Percentiles rank a stretch among this genome's conserved stretches.
phyloP scores from a whole-genome alignment of 2,329 filamentous ascomycete species.

The Aureobasidium lini region DNA sequence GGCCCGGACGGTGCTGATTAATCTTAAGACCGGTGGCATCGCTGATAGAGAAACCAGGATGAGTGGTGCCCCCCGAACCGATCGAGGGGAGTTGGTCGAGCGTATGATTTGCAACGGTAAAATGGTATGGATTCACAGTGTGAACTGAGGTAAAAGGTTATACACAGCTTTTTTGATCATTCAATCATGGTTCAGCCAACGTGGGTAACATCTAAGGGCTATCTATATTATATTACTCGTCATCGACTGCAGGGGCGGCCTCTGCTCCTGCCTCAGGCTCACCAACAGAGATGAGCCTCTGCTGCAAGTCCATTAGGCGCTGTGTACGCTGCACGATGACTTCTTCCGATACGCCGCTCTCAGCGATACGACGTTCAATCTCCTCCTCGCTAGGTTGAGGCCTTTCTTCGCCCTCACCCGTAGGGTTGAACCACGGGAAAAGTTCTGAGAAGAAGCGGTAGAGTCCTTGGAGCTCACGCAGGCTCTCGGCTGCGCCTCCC shows the following conservation, averaged over 20 bases:
- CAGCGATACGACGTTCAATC: constrained; percentile 22
- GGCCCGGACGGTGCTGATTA: background rate
- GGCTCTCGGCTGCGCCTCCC: constrained; percentile 18
- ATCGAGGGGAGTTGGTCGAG: no score
- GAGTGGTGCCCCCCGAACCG: no score
- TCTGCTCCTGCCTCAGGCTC: background rate
- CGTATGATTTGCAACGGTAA: no score
- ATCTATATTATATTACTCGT: background rate
- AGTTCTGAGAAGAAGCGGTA: constrained; percentile 24
- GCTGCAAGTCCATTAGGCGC: constrained; percentile 23
- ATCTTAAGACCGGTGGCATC: background rate
- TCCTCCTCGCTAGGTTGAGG: constrained; percentile 21
- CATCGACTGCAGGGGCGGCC: background rate
- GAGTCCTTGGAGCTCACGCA: constrained; percentile 23
- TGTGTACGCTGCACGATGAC: constrained; percentile 22
- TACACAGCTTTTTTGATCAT: background rate
- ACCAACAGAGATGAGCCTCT: constrained; percentile 19
- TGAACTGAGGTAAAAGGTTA: background rate
- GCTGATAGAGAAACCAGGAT: no score
- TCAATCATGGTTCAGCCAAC: background rate
- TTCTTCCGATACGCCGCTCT: constrained; percentile 21
- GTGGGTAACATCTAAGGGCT: background rate
- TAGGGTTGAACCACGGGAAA: constrained; percentile 24
- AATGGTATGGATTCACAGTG: no score
- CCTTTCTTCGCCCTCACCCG: constrained; percentile 11